Conservation (phyloP, 345 rosid species). For the Hibiscus syriacus region DNA sequence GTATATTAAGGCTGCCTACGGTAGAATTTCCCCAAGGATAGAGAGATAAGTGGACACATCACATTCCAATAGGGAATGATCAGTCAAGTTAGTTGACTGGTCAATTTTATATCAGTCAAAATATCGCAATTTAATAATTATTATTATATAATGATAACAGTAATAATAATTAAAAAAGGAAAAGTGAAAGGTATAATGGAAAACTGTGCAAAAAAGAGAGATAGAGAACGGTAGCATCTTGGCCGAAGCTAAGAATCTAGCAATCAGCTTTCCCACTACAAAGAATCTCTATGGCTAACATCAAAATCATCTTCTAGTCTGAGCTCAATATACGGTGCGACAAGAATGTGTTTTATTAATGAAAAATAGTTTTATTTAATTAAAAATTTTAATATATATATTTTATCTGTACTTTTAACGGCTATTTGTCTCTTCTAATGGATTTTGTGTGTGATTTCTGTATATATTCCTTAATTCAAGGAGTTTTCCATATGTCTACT, state of each 20-base stretch:
- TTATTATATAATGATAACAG: slow-evolving; percentile 8
- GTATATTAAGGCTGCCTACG: no score
- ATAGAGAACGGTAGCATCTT: slow-evolving; percentile 32
- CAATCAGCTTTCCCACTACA: not conserved
- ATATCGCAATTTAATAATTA: slow-evolving; percentile 14
- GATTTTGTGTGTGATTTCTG: no score
- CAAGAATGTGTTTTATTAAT: not conserved
- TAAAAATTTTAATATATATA: no score
- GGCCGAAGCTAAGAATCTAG: slow-evolving; percentile 44
- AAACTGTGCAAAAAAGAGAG: slow-evolving; percentile 30
- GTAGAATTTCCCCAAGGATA: no score
- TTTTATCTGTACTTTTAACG: no score
- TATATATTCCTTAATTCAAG: no score
- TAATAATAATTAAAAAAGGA: slow-evolving; percentile 10
- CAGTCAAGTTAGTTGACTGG: slow-evolving; percentile 37
- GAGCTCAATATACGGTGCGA: no score
- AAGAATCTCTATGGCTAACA: not conserved
- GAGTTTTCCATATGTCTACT: no score
- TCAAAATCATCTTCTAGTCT: no score
- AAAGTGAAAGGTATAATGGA: slow-evolving; percentile 22
- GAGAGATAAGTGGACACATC: slow-evolving; percentile 3
- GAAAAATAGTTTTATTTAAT: no score
- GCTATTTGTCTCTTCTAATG: no score
- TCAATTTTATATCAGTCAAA: slow-evolving; percentile 36
- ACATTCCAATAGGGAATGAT: slow-evolving; percentile 20